A percentile compares a stretch with the other conserved stretches of the same genome.
Evolutionary conservation across 805 yeast genomes (phyloP).

Genomic region (Metschnikowia baotianmanensis): DNA sequence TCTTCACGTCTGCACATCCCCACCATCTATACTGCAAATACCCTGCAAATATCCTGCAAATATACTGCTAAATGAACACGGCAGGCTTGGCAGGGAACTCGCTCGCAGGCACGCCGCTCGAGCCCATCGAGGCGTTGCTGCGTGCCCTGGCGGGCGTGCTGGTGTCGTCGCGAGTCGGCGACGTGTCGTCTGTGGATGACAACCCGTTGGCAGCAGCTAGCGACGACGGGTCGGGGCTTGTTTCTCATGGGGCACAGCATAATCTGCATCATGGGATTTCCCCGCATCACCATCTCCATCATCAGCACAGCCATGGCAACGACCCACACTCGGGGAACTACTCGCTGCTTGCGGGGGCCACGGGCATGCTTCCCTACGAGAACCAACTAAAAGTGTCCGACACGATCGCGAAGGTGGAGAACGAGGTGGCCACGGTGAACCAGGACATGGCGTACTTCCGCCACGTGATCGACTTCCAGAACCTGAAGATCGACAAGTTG

Average conservation of each 20-base stretch:
- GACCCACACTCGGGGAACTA: conserved; percentile 4
- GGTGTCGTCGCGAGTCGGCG: conserved; percentile 12
- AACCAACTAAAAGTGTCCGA: conserved; percentile 16
- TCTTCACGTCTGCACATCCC: neutral
- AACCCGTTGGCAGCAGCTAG: conserved; percentile 2
- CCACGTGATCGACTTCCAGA: conserved; percentile 37
- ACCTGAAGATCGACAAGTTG: conserved; percentile 38
- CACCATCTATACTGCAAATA: neutral
- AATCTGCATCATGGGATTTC: conserved; percentile 13
- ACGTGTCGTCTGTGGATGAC: conserved; percentile 13
- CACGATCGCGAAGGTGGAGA: conserved; percentile 23
- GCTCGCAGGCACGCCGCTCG: conserved; percentile 14
- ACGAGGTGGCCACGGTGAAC: conserved; percentile 24
- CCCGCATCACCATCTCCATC: conserved; percentile 12
- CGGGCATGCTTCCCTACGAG: conserved; percentile 13
- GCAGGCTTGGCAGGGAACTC: conserved; percentile 14
- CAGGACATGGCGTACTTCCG: conserved; percentile 38
- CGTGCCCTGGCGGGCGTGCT: conserved; percentile 12
- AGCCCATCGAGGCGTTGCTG: conserved; percentile 17
- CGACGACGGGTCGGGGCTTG: conserved; percentile 6
- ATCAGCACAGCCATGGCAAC: conserved; percentile 2
- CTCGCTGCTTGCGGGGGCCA: conserved; percentile 1
- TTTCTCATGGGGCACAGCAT: conserved; percentile 4
- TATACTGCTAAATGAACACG: conserved; percentile 13
- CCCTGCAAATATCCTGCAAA: neutral